phyloP scores from a whole-genome alignment of 2,329 filamentous ascomycete genomes.

The Penicillium sp. region DNA sequence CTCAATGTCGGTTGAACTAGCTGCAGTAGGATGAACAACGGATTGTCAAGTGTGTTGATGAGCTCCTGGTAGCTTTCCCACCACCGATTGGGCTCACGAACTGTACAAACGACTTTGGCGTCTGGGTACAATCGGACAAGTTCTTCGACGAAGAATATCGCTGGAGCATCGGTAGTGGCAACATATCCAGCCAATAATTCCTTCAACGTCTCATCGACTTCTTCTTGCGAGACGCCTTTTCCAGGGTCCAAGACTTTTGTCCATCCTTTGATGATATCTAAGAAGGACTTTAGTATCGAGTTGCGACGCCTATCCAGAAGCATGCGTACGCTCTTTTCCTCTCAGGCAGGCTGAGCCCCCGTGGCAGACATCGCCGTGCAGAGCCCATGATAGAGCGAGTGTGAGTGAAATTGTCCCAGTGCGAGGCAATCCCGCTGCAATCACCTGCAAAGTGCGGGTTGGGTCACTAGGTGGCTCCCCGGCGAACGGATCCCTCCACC shows the following conservation, averaged over 20 bases:
- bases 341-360: constrained; percentile 38
- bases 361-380: constrained; percentile 54
- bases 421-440: constrained; percentile 36
- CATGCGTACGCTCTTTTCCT: constrained; percentile 34
- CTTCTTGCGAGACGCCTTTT: neutral
- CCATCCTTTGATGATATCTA: constrained; percentile 10
- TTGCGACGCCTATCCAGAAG: neutral
- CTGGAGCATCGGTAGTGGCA: constrained; percentile 50
- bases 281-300: neutral
- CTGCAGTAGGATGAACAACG: constrained; percentile 1
- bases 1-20: constrained; percentile 3
- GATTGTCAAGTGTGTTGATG: constrained; percentile 7
- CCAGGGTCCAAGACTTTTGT: constrained; percentile 18
- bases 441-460: constrained; percentile 17
- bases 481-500: constrained; percentile 8
- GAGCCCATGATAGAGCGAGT: constrained; percentile 51
- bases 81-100: constrained; percentile 49
- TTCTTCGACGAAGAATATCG: constrained; percentile 48
- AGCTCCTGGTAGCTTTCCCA: constrained; percentile 22
- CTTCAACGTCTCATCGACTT: neutral
- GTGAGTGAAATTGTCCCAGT: constrained; percentile 56
- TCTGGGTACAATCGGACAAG: constrained; percentile 54
- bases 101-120: constrained; percentile 50
- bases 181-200: constrained; percentile 45
- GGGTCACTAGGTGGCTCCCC: constrained; percentile 5